Percentiles rank a stretch among this genome's conserved stretches.
These are phyloP conservation scores for Fragaria iinumae DNA, from an alignment of 306 rosid genomes.

Conservation along the genomic window DNA sequence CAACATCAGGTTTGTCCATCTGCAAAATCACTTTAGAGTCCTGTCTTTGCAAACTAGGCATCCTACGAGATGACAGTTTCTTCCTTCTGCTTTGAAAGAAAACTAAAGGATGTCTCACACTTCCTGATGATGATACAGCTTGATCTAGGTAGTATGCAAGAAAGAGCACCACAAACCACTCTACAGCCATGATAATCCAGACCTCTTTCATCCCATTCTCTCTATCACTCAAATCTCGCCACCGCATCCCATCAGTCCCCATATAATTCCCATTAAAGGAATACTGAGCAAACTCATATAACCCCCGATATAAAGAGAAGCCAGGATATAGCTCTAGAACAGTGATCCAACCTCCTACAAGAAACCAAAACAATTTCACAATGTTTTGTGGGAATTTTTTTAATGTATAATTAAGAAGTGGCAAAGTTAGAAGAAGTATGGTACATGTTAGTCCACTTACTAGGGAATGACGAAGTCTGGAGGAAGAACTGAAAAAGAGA, in stretches of 20 bases:
- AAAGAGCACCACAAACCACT: conserved; percentile 65
- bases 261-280: conserved; percentile 55
- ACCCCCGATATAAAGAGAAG: conserved; percentile 74
- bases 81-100: conserved; percentile 56
- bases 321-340: conserved; percentile 82
- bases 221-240: conserved; percentile 67
- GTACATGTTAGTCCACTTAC: conserved; percentile 50
- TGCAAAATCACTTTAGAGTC: conserved; percentile 65
- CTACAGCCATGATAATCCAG: conserved; percentile 60
- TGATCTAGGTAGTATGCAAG: conserved; percentile 76
- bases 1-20: conserved; percentile 78
- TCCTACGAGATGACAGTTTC: conserved; percentile 41
- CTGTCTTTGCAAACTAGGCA: conserved; percentile 59
- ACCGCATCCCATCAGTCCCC: conserved; percentile 83
- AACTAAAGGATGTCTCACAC: conserved; percentile 55
- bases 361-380: background rate
- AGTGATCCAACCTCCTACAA: conserved; percentile 72
- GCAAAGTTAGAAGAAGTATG: background rate
- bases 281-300: conserved; percentile 74
- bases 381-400: background rate
- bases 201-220: conserved; percentile 73
- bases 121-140: conserved; percentile 56
- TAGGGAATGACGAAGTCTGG: conserved; percentile 66
- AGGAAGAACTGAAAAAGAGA: conserved; percentile 74
- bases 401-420: background rate